Conservation (phyloP, 2,329 filamentous ascomycete genomes). For the Metarhizium sp. region DNA sequence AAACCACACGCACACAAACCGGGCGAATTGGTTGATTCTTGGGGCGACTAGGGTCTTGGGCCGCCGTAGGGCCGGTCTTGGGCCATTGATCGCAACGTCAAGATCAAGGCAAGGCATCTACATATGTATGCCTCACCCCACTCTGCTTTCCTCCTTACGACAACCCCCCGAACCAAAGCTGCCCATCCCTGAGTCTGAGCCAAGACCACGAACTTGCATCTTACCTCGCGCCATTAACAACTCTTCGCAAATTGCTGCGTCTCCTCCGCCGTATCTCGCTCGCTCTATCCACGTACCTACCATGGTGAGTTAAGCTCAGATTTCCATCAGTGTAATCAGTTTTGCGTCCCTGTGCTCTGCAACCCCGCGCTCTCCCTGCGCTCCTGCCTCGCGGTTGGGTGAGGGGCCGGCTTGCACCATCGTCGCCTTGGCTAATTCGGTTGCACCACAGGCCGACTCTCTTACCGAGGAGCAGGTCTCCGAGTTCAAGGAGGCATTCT, state of each 20-base stretch:
- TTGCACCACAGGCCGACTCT: conserved; percentile 69
- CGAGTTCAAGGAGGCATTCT: conserved; percentile 99
- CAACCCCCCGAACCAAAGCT: neutral
- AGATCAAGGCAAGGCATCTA: neutral
- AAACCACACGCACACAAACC: too few relatives aligned
- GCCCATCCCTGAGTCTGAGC: neutral
- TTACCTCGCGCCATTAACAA: neutral
- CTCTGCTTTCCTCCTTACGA: neutral
- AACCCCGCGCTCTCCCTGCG: neutral
- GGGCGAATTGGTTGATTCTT: too few relatives aligned
- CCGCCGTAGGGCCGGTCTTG: too few relatives aligned
- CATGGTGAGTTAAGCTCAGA: conserved; percentile 4
- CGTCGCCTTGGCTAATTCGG: conserved; percentile 12
- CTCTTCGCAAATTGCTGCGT: neutral
- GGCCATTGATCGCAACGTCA: too few relatives aligned
- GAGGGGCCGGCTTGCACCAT: neutral
- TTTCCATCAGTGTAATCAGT: neutral
- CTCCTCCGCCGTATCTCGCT: neutral
- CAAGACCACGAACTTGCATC: neutral
- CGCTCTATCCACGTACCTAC: neutral
- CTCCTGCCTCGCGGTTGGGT: conserved; percentile 13
- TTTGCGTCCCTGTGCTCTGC: neutral
- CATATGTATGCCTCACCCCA: neutral
- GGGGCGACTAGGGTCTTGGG: too few relatives aligned
- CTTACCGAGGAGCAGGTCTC: conserved; percentile 99